Base-by-base conservation (phyloP, 495 filamentous ascomycete species). In the Usnea hakonensis region DNA sequence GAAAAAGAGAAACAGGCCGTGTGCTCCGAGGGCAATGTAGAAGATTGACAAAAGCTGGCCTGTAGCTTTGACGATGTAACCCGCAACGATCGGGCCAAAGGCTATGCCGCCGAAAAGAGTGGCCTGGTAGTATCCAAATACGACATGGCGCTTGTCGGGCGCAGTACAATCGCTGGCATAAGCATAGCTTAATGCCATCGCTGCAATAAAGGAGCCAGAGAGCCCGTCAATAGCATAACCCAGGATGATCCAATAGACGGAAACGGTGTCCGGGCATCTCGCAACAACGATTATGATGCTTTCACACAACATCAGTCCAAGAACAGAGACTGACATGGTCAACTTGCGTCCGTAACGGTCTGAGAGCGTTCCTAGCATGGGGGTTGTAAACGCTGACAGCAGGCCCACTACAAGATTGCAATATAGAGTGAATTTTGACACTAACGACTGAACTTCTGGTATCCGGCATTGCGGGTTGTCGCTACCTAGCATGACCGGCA, bases 111-210 rank as follows among this genome's bases (percentile, higher is more conserved):
- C 79, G 69, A 96, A 98, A 19, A 98, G 77, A 67, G 85, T 87
- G 17, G 90, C 91, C 67, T 97, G 90, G 63, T 96, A 87, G 65
- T 89, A 90, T 4, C 89, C 91, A 72, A 98, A 96, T 28, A 85
- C 84, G n/a, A 94, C 87, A 53, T 86, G 90, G 23, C 94, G 83
- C 63, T 82, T 81, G 33, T 85, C 84, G 0, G 90, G 88, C 19
- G 85, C 77, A 16, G 94, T 93, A 73, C 90, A 96, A 70, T 98
- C 94, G 44, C 89, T 82, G 8, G 86, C 87, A 71, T 97, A 98
- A 0, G 93, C 87, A 68, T 92, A 84, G 28, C 82, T 84, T 43
- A 97, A 69, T 13, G 94, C 89, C 77, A 90, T 87, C 4, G 82
- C 85, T 1, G 87, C 81, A 3, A 90, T 91, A 73, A 96, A 95